These are phyloP conservation scores for Camellia lanceoleosa DNA, from an alignment of 148 eudicot species.

Conservation along the genomic window DNA sequence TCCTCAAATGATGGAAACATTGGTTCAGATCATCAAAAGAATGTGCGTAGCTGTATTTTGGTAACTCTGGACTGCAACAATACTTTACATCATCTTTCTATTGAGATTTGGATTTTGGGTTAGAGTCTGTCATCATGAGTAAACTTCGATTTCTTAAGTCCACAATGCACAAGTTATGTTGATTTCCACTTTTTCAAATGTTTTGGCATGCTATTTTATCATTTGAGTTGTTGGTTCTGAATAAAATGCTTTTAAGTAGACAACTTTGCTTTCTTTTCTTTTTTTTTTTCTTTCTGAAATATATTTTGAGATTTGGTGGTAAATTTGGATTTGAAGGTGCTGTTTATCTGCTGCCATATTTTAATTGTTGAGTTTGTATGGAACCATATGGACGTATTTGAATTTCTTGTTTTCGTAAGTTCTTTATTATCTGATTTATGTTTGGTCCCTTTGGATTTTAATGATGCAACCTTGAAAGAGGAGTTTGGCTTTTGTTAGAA, in stretches of 20 bases:
- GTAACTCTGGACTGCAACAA: not conserved
- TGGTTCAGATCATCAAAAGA: conserved; percentile 43
- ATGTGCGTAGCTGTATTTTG: conserved; percentile 44
- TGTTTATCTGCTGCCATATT: not conserved
- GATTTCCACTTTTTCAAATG: conserved; percentile 5
- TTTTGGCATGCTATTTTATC: not conserved
- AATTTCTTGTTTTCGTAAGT: no score
- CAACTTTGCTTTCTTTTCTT: not conserved
- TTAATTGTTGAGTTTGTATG: not conserved
- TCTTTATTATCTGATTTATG: no score
- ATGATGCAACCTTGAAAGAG: no score
- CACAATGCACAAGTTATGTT: not conserved
- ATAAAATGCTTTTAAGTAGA: no score
- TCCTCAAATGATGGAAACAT: conserved; percentile 45
- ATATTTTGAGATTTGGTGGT: not conserved
- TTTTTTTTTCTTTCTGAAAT: not conserved
- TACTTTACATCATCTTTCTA: not conserved
- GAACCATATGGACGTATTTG: not conserved
- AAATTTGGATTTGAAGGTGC: not conserved
- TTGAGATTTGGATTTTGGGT: not conserved
- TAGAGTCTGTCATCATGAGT: not conserved
- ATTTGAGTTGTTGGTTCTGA: no score
- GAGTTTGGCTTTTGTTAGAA: no score
- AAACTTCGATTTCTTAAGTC: not conserved
- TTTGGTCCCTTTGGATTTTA: no score